A percentile compares a stretch with the other conserved stretches of the same genome.
phyloP scores from a whole-genome alignment of 345 rosid species.

The Camelina neglecta region DNA sequence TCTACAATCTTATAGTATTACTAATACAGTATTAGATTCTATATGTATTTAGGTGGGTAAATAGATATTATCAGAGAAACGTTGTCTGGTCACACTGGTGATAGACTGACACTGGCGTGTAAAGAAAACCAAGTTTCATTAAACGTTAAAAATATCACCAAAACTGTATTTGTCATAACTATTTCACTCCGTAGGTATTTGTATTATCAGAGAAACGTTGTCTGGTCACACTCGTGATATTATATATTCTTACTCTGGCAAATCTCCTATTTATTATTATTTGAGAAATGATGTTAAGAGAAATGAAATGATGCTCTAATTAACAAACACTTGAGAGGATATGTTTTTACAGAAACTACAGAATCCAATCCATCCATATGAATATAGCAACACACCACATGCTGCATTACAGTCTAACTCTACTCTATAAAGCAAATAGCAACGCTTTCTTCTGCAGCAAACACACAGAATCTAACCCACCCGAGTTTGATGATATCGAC shows the following conservation, averaged over 20 bases:
- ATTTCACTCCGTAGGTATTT: too few species aligned
- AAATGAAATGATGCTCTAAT: too few species aligned
- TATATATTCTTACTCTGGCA: background rate
- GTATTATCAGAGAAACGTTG: too few species aligned
- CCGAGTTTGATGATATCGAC: background rate
- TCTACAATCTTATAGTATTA: background rate
- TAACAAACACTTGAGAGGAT: too few species aligned
- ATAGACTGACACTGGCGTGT: background rate
- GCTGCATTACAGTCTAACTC: conserved; percentile 31
- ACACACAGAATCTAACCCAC: conserved; percentile 5
- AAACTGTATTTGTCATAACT: background rate
- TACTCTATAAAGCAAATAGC: conserved; percentile 16
- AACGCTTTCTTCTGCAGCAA: conserved; percentile 7
- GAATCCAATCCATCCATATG: too few species aligned
- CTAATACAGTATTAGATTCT: background rate
- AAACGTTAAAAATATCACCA: too few species aligned
- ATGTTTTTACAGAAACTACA: too few species aligned
- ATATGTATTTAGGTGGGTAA: background rate
- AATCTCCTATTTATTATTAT: background rate
- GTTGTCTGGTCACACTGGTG: background rate
- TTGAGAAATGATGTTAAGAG: too few species aligned
- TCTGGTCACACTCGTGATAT: too few species aligned
- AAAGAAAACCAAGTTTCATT: background rate
- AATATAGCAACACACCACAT: conserved; percentile 1
- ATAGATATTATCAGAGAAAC: background rate